Evolutionary conservation across 2,329 filamentous ascomycete genomes (phyloP), one percentile per base, ranked within the genome.

Genomic region (Penicillium nordicum): DNA sequence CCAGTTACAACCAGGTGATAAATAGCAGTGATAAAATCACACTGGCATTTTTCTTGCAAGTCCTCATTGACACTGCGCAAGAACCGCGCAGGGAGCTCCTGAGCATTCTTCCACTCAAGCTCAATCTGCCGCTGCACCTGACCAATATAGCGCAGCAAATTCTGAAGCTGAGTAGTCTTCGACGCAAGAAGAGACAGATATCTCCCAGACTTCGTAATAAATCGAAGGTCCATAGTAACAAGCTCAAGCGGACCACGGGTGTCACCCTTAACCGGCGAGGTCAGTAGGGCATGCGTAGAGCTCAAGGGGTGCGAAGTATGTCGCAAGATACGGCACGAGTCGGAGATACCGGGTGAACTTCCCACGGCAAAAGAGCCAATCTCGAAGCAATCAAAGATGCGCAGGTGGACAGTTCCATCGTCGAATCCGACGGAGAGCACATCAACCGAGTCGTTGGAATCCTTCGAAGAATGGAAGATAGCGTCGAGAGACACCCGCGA

Each of bases 1-100:
- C 92, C 92, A 0, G 92, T 96, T 30, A 91, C 85, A 5, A 91
- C 88, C 0, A 93, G 83, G 67, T 96, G 92, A 69, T 90, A 96
- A 9, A 96, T 75, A 4, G 89, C 90, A 44, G 90, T 84, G 0
- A 89, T 83, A 48, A 96, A 86, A 65, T 78, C 75, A 62, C 87
- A 87, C 58, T 83, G 80, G 11, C 79, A 79, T 42, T 86, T 84
- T 53, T 88, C 84, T 47, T 84, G 79, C 16, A 96, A 79, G 36
- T 91, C 89, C 60, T 90, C 88, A 60, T 89, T 86, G 32, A 96
- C 83, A 64, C 87, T 89, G 27, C 83, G 81, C 57, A 96, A 81
- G 70, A 95, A 96, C n/a, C 86, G 84, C 12, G 78, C 80, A 0
- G 92, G 90, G 7, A 97, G 79, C 55, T 95, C 89, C 59, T 90